Percentiles rank a stretch among this genome's conserved stretches.
Conservation (phyloP, 148 eudicot species). For the Limonium bicolor region DNA sequence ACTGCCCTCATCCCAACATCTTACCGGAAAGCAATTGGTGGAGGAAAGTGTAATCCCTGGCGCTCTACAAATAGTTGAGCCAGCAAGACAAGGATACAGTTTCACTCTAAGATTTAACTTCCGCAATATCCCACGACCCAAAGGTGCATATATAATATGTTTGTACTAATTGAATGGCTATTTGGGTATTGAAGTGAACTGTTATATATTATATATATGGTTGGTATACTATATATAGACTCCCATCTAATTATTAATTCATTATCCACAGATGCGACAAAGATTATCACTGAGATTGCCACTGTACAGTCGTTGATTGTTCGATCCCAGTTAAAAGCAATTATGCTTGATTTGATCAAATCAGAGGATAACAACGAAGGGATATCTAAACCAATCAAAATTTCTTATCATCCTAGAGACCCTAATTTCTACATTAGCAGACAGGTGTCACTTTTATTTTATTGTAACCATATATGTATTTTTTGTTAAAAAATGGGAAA, state of each 20-base stretch:
- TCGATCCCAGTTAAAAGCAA: conserved; percentile 69
- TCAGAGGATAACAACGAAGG: conserved; percentile 26
- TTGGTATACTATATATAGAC: neutral
- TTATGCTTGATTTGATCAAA: conserved; percentile 29
- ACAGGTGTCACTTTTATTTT: conserved; percentile 36
- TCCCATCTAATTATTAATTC: neutral
- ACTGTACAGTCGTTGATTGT: conserved; percentile 57
- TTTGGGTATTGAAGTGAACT: neutral
- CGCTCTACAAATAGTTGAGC: conserved; percentile 41
- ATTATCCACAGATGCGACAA: conserved; percentile 23
- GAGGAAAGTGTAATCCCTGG: conserved; percentile 30
- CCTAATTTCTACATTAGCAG: conserved; percentile 63
- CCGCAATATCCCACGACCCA: conserved; percentile 36
- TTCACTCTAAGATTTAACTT: conserved; percentile 51
- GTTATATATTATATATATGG: neutral
- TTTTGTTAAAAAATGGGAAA: neutral
- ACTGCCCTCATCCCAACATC: conserved; percentile 23
- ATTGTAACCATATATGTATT: neutral
- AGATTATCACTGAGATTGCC: conserved; percentile 54
- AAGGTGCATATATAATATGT: conserved; percentile 27
- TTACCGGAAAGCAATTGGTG: conserved; percentile 19
- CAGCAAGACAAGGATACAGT: conserved; percentile 60
- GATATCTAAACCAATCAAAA: conserved; percentile 51
- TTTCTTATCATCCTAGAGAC: conserved; percentile 70
- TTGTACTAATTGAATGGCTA: neutral